These are phyloP conservation scores for Graphilbum sp. DNA, from an alignment of 2,329 filamentous ascomycete species.

Conservation along the genomic window DNA sequence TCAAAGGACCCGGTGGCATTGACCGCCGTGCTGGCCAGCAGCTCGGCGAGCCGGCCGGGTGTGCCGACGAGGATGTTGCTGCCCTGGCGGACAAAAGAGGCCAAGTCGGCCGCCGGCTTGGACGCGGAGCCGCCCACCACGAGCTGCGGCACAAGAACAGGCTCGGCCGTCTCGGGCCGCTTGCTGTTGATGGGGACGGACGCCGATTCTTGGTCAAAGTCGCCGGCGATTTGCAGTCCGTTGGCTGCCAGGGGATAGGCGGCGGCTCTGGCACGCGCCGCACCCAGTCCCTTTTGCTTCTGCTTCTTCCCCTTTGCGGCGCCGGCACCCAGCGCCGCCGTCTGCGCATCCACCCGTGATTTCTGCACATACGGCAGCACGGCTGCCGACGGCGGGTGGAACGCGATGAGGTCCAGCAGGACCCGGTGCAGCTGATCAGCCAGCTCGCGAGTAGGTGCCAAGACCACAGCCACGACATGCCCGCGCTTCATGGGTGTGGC, in stretches of 20 bases:
- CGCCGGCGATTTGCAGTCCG: constrained; percentile 8
- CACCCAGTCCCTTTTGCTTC: background rate
- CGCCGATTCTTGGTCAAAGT: constrained; percentile 3
- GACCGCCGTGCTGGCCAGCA: constrained; percentile 73
- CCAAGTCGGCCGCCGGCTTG: constrained; percentile 73
- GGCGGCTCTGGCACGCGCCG: background rate
- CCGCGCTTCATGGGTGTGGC: constrained; percentile 67
- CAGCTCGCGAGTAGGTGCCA: constrained; percentile 85
- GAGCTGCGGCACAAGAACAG: constrained; percentile 65
- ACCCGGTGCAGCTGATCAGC: constrained; percentile 82
- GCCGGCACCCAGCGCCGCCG: background rate
- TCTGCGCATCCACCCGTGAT: constrained; percentile 11
- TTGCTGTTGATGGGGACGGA: background rate
- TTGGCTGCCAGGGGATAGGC: constrained; percentile 4
- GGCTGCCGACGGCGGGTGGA: constrained; percentile 66
- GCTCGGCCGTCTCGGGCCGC: constrained; percentile 26
- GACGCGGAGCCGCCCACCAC: constrained; percentile 59
- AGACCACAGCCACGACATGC: constrained; percentile 78
- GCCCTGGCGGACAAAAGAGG: constrained; percentile 64
- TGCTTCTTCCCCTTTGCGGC: background rate
- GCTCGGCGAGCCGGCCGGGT: constrained; percentile 68
- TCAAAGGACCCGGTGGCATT: constrained; percentile 86
- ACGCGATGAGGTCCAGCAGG: constrained; percentile 58
- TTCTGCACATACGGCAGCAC: constrained; percentile 30
- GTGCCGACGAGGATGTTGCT: constrained; percentile 86